Base-by-base conservation (phyloP, 1,284 basidiomycete genomes). In the Agroathelia rolfsii region DNA sequence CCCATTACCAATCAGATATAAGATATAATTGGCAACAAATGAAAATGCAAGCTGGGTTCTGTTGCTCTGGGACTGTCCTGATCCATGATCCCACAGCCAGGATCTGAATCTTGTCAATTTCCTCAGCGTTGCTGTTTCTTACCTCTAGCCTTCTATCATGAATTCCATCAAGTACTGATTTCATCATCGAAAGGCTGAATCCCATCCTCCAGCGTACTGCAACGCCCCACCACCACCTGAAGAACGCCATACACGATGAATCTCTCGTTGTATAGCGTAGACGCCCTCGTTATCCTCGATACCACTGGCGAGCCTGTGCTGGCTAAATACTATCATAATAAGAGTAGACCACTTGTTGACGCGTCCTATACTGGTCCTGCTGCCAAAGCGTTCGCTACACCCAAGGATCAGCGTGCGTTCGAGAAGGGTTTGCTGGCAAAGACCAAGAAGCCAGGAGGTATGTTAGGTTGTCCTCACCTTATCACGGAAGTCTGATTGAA, bases 361-460 rank as follows among this genome's bases (percentile, higher is more conserved):
- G n/a, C n/a, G n/a, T n/a, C n/a, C n/a, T n/a, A n/a, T n/a, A n/a
- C n/a, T n/a, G n/a, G n/a, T n/a, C n/a, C n/a, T n/a, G n/a, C n/a
- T n/a, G 60, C 62, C 26, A 85, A 83, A 50, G 71, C 74, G 23
- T 68, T 86, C 25, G 52, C 65, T 12, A 79, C 77, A 10, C 51
- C 88, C 46, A 96, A 97, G 59, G 94, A 99, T 52, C 94, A 96
- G 58, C 81, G 86, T 31, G 75, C 80, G 17, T 96, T 97, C 51
- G 95, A 98, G 66, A 94, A 94, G 66, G 85, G 83, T 2, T 65
- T 98, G 25, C 95, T 79, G 70, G 83, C 89, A 49, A 99, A 99
- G 66, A 93, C 90, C 0, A 85, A 89, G 61, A 86, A 92, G 52
- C 70, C 84, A 13, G 82, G 81, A 58, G 86, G 89, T 92, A 48